These are phyloP conservation scores for Fistulina hepatica DNA, from an alignment of 1,284 basidiomycete species.

Conservation along the genomic window DNA sequence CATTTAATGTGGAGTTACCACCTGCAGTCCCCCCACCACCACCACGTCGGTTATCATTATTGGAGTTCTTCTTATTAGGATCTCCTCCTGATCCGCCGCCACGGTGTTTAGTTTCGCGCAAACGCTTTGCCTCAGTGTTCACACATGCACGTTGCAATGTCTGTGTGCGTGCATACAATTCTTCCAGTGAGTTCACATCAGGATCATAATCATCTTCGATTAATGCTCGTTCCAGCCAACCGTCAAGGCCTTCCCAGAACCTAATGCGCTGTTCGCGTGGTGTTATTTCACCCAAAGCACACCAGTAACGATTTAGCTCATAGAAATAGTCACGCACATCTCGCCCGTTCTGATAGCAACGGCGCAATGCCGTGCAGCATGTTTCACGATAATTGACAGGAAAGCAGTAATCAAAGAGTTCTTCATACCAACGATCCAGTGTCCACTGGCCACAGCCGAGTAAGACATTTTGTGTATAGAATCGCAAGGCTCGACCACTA, in stretches of 20 bases:
- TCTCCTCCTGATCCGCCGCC: too few relatives aligned
- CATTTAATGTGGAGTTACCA: too few relatives aligned
- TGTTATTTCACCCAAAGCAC: neutral
- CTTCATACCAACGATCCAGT: neutral
- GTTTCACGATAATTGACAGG: neutral
- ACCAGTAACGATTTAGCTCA: neutral
- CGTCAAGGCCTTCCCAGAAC: constrained; percentile 1
- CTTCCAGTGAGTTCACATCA: neutral
- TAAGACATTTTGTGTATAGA: neutral
- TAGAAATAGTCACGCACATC: neutral
- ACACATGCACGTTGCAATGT: too few relatives aligned
- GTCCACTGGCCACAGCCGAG: neutral
- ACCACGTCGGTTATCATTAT: too few relatives aligned
- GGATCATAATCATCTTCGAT: neutral
- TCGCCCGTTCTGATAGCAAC: neutral
- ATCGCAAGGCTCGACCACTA: neutral
- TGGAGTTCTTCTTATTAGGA: too few relatives aligned
- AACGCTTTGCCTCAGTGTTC: too few relatives aligned
- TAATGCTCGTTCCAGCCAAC: neutral
- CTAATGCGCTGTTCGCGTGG: neutral
- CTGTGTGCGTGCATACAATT: neutral
- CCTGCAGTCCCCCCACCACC: too few relatives aligned
- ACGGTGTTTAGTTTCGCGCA: too few relatives aligned
- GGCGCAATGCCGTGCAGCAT: neutral
- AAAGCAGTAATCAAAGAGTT: constrained; percentile 1